Evolutionary conservation across 352 stramenopile genomes (phyloP).

Genomic region (Phytophthora multivora): DNA sequence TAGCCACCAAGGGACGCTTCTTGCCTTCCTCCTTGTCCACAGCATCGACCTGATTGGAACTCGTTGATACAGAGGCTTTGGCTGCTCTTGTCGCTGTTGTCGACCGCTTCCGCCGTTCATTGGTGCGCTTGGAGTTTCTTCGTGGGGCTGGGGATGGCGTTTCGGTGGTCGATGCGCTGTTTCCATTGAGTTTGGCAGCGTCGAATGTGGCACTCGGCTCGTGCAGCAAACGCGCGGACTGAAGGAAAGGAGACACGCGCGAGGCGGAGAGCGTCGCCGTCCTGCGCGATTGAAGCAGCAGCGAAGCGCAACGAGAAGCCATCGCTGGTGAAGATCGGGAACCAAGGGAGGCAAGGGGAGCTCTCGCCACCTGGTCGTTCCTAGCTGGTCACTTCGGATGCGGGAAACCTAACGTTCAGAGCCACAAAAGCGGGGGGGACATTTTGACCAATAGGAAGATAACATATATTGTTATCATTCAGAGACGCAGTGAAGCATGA

Average conservation of each 20-base stretch:
- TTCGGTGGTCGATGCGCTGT: slow-evolving; percentile 5
- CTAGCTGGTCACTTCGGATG: background rate
- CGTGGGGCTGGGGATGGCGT: slow-evolving; percentile 3
- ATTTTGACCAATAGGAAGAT: slow-evolving; percentile 4
- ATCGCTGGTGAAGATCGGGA: background rate
- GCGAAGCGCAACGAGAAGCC: slow-evolving; percentile 14
- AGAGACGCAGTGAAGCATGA: no score
- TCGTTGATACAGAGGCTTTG: slow-evolving; percentile 3
- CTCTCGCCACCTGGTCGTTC: background rate
- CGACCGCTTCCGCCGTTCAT: slow-evolving; percentile 34
- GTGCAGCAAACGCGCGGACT: slow-evolving; percentile 20
- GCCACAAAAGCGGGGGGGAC: slow-evolving; percentile 9
- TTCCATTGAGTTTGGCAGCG: slow-evolving; percentile 24
- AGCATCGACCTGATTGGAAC: slow-evolving; percentile 1
- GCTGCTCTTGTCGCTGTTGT: slow-evolving; percentile 8
- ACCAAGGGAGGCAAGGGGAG: background rate
- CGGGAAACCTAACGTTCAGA: background rate
- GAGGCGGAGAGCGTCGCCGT: slow-evolving; percentile 2
- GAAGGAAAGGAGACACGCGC: slow-evolving; percentile 12
- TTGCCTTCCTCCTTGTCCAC: slow-evolving; percentile 41
- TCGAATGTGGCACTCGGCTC: slow-evolving; percentile 25
- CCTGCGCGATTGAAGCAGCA: slow-evolving; percentile 26
- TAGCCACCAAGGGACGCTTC: slow-evolving; percentile 42
- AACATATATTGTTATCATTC: background rate
- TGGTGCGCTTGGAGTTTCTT: slow-evolving; percentile 21